A percentile compares a stretch with the other conserved stretches of the same genome.
These are phyloP conservation scores for Candida caryicola DNA, from an alignment of 805 yeast genomes.

Conservation along the genomic window DNA sequence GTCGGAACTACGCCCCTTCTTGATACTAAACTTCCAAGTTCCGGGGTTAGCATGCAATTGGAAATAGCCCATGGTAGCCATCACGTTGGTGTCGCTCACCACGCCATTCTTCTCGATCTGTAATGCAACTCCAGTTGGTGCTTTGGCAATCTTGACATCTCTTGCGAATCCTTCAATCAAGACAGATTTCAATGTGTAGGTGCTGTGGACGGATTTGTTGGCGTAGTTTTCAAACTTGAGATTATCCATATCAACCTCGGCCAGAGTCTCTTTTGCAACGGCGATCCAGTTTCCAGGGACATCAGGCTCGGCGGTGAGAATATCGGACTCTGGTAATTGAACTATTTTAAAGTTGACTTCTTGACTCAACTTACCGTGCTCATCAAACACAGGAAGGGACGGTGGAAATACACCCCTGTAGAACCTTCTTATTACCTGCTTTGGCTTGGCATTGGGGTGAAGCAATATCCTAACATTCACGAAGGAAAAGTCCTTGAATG, in stretches of 20 bases:
- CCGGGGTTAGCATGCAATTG: slow-evolving; percentile 80
- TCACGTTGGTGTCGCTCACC: slow-evolving; percentile 60
- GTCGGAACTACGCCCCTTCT: slow-evolving; percentile 23
- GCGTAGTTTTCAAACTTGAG: slow-evolving; percentile 44
- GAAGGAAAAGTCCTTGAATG: slow-evolving; percentile 44
- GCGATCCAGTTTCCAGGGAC: slow-evolving; percentile 70
- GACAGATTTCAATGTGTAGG: slow-evolving; percentile 51
- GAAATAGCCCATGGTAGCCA: slow-evolving; percentile 81
- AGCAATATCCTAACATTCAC: slow-evolving; percentile 54
- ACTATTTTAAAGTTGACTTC: slow-evolving; percentile 36
- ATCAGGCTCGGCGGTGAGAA: slow-evolving; percentile 56
- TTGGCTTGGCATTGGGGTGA: slow-evolving; percentile 49
- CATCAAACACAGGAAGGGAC: slow-evolving; percentile 28
- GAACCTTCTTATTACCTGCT: slow-evolving; percentile 52
- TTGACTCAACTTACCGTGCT: slow-evolving; percentile 16
- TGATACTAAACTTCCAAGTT: slow-evolving; percentile 51
- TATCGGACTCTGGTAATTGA: slow-evolving; percentile 45
- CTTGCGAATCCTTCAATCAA: slow-evolving; percentile 70
- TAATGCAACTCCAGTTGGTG: slow-evolving; percentile 54
- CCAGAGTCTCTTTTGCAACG: slow-evolving; percentile 43
- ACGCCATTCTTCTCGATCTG: slow-evolving; percentile 23
- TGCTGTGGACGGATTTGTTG: slow-evolving; percentile 37
- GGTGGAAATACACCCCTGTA: slow-evolving; percentile 47
- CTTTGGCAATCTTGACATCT: slow-evolving; percentile 34
- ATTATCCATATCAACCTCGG: slow-evolving; percentile 57